Conservation (phyloP, 2,329 filamentous ascomycete genomes). For the Trichoderma breve region DNA sequence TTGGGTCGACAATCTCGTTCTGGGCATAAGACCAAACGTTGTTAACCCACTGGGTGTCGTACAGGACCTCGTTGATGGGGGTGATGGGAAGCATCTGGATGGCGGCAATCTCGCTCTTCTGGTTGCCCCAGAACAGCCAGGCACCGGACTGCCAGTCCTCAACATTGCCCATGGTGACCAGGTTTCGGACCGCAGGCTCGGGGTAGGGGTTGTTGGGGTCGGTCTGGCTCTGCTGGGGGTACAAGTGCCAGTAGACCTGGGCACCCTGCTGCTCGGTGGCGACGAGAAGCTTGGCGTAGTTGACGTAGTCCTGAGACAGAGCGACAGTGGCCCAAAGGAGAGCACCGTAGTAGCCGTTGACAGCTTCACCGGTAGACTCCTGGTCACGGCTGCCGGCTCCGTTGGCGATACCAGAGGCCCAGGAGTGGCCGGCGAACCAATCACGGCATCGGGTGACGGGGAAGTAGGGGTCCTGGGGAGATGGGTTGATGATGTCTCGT, state of each 20-base stretch:
- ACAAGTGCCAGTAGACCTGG: slow-evolving; percentile 28
- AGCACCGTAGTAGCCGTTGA: slow-evolving; percentile 29
- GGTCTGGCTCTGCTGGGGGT: slow-evolving; percentile 22
- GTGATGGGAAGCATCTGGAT: slow-evolving; percentile 20
- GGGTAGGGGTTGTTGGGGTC: slow-evolving; percentile 28
- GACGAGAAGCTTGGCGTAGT: slow-evolving; percentile 28
- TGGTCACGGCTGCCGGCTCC: slow-evolving; percentile 29
- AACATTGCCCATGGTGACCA: slow-evolving; percentile 27
- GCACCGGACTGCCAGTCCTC: slow-evolving; percentile 28
- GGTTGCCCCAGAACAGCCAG: slow-evolving; percentile 23
- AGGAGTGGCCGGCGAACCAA: slow-evolving; percentile 31
- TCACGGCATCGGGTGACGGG: slow-evolving; percentile 29
- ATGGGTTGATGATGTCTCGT: slow-evolving; percentile 29
- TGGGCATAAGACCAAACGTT: slow-evolving; percentile 27
- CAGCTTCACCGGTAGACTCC: slow-evolving; percentile 29
- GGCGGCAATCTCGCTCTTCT: slow-evolving; percentile 21
- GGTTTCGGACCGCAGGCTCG: slow-evolving; percentile 22
- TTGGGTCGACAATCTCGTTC: slow-evolving; percentile 25
- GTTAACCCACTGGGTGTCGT: slow-evolving; percentile 26
- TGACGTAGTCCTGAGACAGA: slow-evolving; percentile 26
- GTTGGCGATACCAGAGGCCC: slow-evolving; percentile 31
- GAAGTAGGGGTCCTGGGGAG: slow-evolving; percentile 29
- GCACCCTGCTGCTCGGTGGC: slow-evolving; percentile 27
- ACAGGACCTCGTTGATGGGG: slow-evolving; percentile 23
- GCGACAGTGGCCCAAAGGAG: slow-evolving; percentile 28